Evolutionary conservation across 805 yeast species (phyloP), one percentile per base, ranked within the genome.

Genomic region (Ogataea degrootiae): DNA sequence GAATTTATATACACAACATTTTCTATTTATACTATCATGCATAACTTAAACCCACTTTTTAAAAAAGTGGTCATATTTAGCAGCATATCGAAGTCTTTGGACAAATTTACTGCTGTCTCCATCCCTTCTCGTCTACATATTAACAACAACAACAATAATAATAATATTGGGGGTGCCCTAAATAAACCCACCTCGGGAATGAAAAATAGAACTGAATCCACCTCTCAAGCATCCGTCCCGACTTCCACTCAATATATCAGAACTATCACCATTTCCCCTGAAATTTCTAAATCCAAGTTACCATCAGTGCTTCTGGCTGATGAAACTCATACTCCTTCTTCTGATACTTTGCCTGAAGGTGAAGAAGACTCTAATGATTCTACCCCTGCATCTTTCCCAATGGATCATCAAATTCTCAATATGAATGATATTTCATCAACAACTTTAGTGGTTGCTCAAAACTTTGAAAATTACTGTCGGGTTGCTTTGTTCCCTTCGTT

Each of bases 391-490:
- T 50, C 68, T 9, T 65, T 64, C 44, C 68, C 71, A 1, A 45
- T 51, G 21, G 66, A 58, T 41, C 61, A 63, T 37, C 69, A 66
- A 42, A 51, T 60, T 6, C 50, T 57, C 22, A 64, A 62, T 39
- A 56, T 65, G 53, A 59, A 62, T 43, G 69, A 66, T 43, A 59
- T 67, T 3, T 64, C 73, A 6, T 67, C 70, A 4, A 49, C 74
- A 6, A 55, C 62, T 5, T 49, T 63, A 12, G 70, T 68, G 6
- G 72, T 70, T 23, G 66, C 71, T 3, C 65, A 66, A 43, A 70
- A 70, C 45, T 69, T 70, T 47, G 72, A 69, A 43, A 69, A 65
- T 47, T 70, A 60, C 47, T 69, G 72, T 43, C 58, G 57, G 22
- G 46, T 61, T 22, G 59, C 62, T 38, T 49, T 69, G 47, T 61